Evolutionary conservation across 139 green algal species (phyloP).

Genomic region (Chlorella ohadii): DNA sequence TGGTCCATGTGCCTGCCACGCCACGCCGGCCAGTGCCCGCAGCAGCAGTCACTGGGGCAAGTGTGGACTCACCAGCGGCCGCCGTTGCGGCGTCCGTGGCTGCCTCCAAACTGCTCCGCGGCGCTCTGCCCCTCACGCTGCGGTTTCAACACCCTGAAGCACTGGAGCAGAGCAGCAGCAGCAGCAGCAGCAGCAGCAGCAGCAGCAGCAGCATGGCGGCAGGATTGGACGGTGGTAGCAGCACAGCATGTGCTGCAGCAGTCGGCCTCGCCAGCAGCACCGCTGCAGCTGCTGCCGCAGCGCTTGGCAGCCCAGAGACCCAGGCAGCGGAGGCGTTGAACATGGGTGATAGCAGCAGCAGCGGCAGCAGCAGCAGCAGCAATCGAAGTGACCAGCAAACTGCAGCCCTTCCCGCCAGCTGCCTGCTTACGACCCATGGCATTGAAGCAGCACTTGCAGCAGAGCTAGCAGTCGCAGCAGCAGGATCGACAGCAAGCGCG

Average conservation of each 20-base stretch:
- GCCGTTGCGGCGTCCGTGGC: conserved; percentile 26
- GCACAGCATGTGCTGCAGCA: too few species aligned
- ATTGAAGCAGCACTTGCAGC: not conserved
- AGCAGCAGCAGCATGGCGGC: not conserved
- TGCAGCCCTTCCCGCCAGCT: too few species aligned
- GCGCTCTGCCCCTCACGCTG: not conserved
- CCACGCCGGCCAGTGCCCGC: not conserved
- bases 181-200: not conserved
- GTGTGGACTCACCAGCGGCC: conserved; percentile 28
- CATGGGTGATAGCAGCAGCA: not conserved
- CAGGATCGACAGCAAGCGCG: too few species aligned
- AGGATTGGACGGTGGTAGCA: too few species aligned
- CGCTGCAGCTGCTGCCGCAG: too few species aligned
- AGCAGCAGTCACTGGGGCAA: not conserved
- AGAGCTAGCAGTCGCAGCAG: not conserved
- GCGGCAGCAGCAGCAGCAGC: not conserved
- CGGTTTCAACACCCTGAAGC: conserved; percentile 20
- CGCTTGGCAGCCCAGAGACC: too few species aligned
- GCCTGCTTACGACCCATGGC: too few species aligned
- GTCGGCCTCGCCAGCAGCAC: too few species aligned
- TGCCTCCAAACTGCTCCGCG: not conserved
- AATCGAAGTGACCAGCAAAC: too few species aligned
- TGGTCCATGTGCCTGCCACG: conserved; percentile 46
- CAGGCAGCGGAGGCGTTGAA: too few species aligned
- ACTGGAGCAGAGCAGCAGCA: not conserved